These are phyloP conservation scores for Lachnellula suecica DNA, from an alignment of 2,329 filamentous ascomycete species.

Conservation along the genomic window DNA sequence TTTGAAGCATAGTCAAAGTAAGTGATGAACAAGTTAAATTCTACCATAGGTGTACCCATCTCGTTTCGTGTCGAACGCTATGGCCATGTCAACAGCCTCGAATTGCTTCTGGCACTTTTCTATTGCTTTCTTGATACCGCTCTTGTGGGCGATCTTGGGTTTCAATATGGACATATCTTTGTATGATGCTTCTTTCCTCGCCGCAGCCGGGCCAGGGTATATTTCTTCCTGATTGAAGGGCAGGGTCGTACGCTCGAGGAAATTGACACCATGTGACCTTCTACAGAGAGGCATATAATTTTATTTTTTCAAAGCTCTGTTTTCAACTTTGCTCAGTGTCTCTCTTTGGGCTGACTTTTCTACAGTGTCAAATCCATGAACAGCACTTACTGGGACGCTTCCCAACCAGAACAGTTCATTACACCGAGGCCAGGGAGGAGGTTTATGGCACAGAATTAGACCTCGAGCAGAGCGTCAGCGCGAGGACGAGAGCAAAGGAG, in stretches of 20 bases:
- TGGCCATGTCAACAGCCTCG: constrained; percentile 57
- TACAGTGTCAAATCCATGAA: constrained; percentile 15
- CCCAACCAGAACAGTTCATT: constrained; percentile 15
- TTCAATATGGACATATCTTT: constrained; percentile 69
- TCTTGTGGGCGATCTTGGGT: constrained; percentile 70
- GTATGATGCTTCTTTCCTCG: constrained; percentile 68
- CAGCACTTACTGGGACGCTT: constrained; percentile 18
- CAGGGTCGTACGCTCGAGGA: constrained; percentile 32
- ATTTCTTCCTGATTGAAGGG: constrained; percentile 75
- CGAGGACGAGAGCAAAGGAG: constrained; percentile 12
- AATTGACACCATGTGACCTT: constrained; percentile 28
- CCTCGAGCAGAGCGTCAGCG: constrained; percentile 12
- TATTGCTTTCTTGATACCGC: constrained; percentile 76
- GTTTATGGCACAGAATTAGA: constrained; percentile 12
- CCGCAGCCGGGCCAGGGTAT: constrained; percentile 64
- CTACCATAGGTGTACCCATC: constrained; percentile 65
- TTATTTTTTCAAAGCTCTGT: too few relatives aligned
- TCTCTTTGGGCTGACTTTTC: too few relatives aligned
- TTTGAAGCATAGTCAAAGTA: too few relatives aligned
- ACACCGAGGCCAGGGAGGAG: constrained; percentile 16
- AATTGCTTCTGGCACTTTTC: constrained; percentile 75
- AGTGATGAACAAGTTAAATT: too few relatives aligned
- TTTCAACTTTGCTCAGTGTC: too few relatives aligned
- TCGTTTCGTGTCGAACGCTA: constrained; percentile 56
- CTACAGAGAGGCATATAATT: too few relatives aligned